Evolutionary conservation across 2,329 filamentous ascomycete genomes (phyloP), one percentile per base, ranked within the genome.

Genomic region (Fusarium robinianum): DNA sequence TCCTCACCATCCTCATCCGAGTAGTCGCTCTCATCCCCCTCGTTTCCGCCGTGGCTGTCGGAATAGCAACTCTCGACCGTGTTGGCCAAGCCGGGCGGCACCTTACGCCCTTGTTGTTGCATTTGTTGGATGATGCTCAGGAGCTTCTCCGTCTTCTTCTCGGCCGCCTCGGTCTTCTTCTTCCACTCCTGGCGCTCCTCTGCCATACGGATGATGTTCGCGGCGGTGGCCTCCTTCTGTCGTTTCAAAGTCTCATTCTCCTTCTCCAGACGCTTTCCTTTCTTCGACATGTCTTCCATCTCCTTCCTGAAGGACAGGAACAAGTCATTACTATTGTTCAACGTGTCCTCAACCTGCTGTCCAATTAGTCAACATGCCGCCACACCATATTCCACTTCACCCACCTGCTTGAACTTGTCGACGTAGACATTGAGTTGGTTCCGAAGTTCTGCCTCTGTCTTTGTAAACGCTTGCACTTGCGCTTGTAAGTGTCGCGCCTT

Each of bases 281-380:
- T 97, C 74, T 96, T 96, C 1, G 91, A 96, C 91, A 97, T 97
- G 64, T 97, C 94, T 71, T 97, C 94, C 91, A 97, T 97, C 71
- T 97, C 94, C 73, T 96, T 96, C 41, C 92, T 83, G 72, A 97
- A 97, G 1, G 94, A 96, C 57, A 96, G 76, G 70, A 97, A 97
- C 40, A 97, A 76, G 67, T 97, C 94, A 73, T 97, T 97, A 70
- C 90, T 96, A 67, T 96, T 97, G 72, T 96, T 97, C 37, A 97
- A 80, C 24, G 92, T 97, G 71, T 97, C 94, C 79, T 97, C 92
- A 66, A 97, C 92, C 92, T 97, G 58, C 50, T 53, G 49, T 50
- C 48, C 40, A 51, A 53, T 58, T 60, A 61, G 57, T 60, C 55
- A 60, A 59, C 46, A 54, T 43, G 34, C 48, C 36, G 46, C 43